Base-by-base conservation (phyloP, 352 stramenopile genomes). In the Phytophthora foliorum region DNA sequence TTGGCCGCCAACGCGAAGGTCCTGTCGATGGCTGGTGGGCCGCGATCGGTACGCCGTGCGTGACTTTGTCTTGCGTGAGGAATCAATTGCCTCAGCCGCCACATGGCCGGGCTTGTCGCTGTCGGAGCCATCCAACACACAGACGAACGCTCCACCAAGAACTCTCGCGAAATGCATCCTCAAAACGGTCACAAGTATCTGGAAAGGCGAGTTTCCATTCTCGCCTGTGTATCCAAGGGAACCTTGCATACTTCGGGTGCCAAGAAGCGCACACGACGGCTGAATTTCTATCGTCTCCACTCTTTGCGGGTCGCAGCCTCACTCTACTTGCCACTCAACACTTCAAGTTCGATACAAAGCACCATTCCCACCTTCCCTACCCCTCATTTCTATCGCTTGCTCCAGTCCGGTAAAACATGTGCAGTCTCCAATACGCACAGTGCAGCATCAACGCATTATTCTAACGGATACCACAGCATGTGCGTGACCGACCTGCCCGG, bases 401-500 rank as follows among this genome's bases (percentile, higher is more conserved):
- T 50, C 4, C 34, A 36, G 7, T 29, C 61, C 42, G 17, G 4
- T 19, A 57, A 34, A 63, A 63, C 31, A 17, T 34, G 32, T 68
- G 60, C 60, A 50, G n/a, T 55, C 31, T 32, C 36, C 22, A 36
- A 66, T 34, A 65, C 63, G 55, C 63, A 70, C 55, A 70, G 63
- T 66, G 55, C 63, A 50, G 17, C 13, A 45, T 5, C 34, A n/a
- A 19, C 16, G 22, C 10, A 41, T 57, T 29, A 57, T 22, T 46
- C 38, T n/a, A 44, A 11, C n/a, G n/a, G n/a, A n/a, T n/a, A n/a
- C n/a, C n/a, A n/a, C 16, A 16, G 13, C 44, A 74, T 74, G 66
- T 74, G 66, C 27, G 66, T 74, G 31, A 74, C 59, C 0, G 66
- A 74, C 60, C 60, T 74, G 1, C 62, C 69, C 5, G 63, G 69